Evolutionary conservation across 805 yeast species (phyloP).

Genomic region (Kregervanrija pseudodelftensis): DNA sequence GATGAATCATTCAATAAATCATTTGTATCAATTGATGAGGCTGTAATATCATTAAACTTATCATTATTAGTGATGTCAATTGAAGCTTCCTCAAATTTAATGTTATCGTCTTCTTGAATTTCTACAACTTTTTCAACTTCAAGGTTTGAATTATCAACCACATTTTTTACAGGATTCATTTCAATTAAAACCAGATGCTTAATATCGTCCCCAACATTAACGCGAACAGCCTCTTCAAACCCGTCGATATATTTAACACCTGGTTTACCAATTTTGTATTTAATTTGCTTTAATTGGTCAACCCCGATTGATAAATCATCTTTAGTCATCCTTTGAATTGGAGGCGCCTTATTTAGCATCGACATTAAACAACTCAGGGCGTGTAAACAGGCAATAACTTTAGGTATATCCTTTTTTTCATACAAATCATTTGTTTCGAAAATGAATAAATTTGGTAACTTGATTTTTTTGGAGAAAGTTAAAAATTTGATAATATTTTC

Average conservation of each 20-base stretch:
- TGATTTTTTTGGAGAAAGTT: constrained; percentile 56
- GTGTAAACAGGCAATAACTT: constrained; percentile 88
- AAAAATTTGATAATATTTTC: constrained; percentile 88
- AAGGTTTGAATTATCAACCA: neutral
- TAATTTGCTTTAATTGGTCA: constrained; percentile 63
- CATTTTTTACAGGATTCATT: neutral
- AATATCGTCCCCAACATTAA: constrained; percentile 24
- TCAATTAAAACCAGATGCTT: constrained; percentile 12
- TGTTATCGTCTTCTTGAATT: neutral
- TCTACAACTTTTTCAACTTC: neutral
- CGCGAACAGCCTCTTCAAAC: constrained; percentile 28
- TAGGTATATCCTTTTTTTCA: constrained; percentile 87
- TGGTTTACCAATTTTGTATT: constrained; percentile 45
- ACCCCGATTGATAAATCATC: constrained; percentile 35
- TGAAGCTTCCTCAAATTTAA: neutral
- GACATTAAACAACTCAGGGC: constrained; percentile 74
- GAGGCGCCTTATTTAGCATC: constrained; percentile 49
- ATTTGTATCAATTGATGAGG: neutral
- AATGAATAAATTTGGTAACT: constrained; percentile 79
- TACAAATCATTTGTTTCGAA: constrained; percentile 91
- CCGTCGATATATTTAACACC: constrained; percentile 39
- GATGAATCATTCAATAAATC: neutral
- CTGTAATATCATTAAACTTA: neutral
- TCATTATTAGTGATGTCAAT: neutral
- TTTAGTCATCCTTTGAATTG: constrained; percentile 57